phyloP scores from a whole-genome alignment of 2,329 filamentous ascomycete genomes.

The Didymella exigua region DNA sequence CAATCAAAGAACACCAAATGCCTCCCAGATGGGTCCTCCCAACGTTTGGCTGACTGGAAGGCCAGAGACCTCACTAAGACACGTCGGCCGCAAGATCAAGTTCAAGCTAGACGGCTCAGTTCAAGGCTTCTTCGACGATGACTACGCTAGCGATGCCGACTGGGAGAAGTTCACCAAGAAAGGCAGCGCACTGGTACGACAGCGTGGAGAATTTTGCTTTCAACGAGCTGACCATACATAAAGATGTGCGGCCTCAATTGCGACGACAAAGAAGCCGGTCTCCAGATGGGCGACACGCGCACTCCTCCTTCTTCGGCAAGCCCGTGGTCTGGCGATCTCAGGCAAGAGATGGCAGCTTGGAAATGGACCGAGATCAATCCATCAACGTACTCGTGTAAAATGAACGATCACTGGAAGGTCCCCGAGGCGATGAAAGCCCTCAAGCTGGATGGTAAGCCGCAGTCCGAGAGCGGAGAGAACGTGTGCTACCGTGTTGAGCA shows the following conservation, averaged over 20 bases:
- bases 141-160: slow-evolving; percentile 13
- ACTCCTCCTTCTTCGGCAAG: slow-evolving; percentile 25
- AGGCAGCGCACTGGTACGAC: slow-evolving; percentile 17
- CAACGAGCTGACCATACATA: background rate
- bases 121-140: slow-evolving; percentile 19
- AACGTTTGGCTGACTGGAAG: background rate
- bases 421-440: slow-evolving; percentile 11
- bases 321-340: slow-evolving; percentile 20
- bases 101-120: background rate
- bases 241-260: slow-evolving; percentile 16
- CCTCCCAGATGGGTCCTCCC: background rate
- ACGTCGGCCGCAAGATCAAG: background rate
- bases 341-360: slow-evolving; percentile 11
- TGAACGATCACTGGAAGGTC: slow-evolving; percentile 20
- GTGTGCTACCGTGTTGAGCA: slow-evolving; percentile 22
- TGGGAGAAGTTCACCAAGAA: slow-evolving; percentile 18
- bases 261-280: slow-evolving; percentile 22
- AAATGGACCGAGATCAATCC: slow-evolving; percentile 19
- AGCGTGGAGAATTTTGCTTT: no score
- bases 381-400: slow-evolving; percentile 15
- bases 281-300: slow-evolving; percentile 17
- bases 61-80: background rate
- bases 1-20: no score
- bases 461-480: slow-evolving; percentile 22
- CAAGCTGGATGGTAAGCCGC: slow-evolving; percentile 14